A percentile compares a stretch with the other conserved stretches of the same genome.
These are phyloP conservation scores for Kewa caespitosa DNA, from an alignment of 179 eudicot genomes.

Conservation along the genomic window DNA sequence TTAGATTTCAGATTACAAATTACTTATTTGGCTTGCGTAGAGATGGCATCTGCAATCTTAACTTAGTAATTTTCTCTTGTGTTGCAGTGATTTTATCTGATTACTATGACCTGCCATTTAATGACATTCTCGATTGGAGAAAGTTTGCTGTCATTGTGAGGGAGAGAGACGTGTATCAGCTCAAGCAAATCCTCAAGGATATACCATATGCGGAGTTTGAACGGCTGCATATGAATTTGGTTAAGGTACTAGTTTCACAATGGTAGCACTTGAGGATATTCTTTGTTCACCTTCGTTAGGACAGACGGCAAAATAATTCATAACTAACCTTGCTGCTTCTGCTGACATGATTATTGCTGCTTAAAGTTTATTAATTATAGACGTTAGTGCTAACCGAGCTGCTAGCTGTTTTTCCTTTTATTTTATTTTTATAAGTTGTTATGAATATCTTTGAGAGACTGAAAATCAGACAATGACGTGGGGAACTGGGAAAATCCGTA, in stretches of 20 bases:
- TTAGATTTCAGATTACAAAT: neutral
- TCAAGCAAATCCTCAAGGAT: constrained; percentile 78
- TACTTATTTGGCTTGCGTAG: constrained; percentile 8
- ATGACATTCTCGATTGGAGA: constrained; percentile 78
- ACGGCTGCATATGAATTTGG: constrained; percentile 66
- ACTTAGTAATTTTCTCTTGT: neutral
- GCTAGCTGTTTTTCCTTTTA: neutral
- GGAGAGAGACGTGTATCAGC: constrained; percentile 87
- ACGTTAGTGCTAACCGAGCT: neutral
- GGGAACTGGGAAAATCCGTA: no score
- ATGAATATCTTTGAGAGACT: no score
- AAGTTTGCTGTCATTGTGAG: constrained; percentile 71
- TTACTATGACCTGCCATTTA: constrained; percentile 90
- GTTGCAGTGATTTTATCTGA: constrained; percentile 84
- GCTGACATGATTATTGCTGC: neutral
- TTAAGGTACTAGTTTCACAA: constrained; percentile 51
- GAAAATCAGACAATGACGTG: no score
- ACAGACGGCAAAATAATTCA: neutral
- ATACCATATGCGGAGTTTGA: constrained; percentile 66
- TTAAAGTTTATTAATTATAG: neutral
- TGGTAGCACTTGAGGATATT: neutral
- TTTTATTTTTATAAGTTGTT: no score
- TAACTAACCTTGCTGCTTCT: neutral
- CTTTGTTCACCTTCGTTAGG: neutral
- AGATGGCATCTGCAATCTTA: neutral